Evolutionary conservation across 805 yeast genomes (phyloP).

Genomic region (Peterozyma xylosa): DNA sequence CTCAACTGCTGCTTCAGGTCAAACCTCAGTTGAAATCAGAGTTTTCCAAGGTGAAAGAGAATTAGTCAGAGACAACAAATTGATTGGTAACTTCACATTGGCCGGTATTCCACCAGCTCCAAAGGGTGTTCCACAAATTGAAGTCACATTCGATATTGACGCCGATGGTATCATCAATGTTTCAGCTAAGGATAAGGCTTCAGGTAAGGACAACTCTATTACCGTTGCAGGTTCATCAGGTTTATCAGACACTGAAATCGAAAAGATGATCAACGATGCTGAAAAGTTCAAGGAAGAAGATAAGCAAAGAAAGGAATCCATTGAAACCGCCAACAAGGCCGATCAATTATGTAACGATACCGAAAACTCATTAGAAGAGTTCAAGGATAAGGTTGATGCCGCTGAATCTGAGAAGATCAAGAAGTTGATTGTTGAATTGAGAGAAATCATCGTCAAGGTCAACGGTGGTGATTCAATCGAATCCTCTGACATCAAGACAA

Average conservation of each 20-base stretch:
- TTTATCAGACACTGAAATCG: slow-evolving; percentile 60
- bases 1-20: slow-evolving; percentile 95
- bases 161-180: slow-evolving; percentile 90
- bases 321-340: slow-evolving; percentile 71
- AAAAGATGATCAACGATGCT: slow-evolving; percentile 58
- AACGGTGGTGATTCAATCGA: slow-evolving; percentile 44
- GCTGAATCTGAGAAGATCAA: slow-evolving; percentile 40
- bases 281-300: slow-evolving; percentile 54
- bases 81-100: slow-evolving; percentile 93
- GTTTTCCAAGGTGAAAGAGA: slow-evolving; percentile 99
- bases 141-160: slow-evolving; percentile 92
- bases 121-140: slow-evolving; percentile 91
- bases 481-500: slow-evolving; percentile 53
- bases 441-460: slow-evolving; percentile 59
- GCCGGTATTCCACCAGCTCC: slow-evolving; percentile 95
- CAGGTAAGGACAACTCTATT: slow-evolving; percentile 70
- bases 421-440: slow-evolving; percentile 49
- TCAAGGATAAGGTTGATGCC: slow-evolving; percentile 50
- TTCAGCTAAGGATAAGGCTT: slow-evolving; percentile 71
- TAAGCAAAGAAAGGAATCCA: slow-evolving; percentile 47
- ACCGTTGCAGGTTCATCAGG: slow-evolving; percentile 68
- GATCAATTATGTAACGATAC: slow-evolving; percentile 82
- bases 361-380: slow-evolving; percentile 76
- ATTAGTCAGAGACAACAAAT: slow-evolving; percentile 94
- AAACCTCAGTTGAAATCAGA: slow-evolving; percentile 93